Evolutionary conservation across 106 monocot species (phyloP).

Genomic region (Dendrobium nobile): DNA sequence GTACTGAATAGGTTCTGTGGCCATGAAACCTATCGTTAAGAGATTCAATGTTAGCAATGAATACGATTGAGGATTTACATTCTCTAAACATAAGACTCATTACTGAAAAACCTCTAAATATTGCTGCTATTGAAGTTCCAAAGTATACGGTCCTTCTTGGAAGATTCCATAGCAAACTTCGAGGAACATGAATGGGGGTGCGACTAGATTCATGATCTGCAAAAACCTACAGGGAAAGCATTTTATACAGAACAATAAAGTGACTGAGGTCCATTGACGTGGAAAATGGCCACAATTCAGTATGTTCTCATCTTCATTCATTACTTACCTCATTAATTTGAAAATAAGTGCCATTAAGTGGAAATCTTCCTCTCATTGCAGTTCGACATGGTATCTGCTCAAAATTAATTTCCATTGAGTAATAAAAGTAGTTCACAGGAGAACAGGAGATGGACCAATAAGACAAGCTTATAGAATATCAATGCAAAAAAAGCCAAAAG

Average conservation of each 20-base stretch:
- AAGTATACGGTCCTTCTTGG: slow-evolving; percentile 45
- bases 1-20: slow-evolving; percentile 9
- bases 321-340: slow-evolving; percentile 21
- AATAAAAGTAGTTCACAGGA: not conserved
- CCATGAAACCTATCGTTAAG: slow-evolving; percentile 5
- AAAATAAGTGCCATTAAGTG: slow-evolving; percentile 12
- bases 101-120: slow-evolving; percentile 28
- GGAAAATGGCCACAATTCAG: not conserved
- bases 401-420: not conserved
- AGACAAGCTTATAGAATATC: not conserved
- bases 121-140: slow-evolving; percentile 33
- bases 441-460: not conserved
- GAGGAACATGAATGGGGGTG: slow-evolving; percentile 28
- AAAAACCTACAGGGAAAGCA: slow-evolving; percentile 31
- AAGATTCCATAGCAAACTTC: slow-evolving; percentile 36
- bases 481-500: not conserved
- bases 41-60: not conserved
- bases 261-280: not conserved
- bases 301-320: slow-evolving; percentile 4
- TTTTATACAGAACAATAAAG: not conserved
- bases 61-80: not conserved
- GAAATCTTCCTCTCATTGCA: slow-evolving; percentile 14
- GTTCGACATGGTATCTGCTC: slow-evolving; percentile 5
- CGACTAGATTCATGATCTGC: slow-evolving; percentile 45
- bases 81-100: not conserved